Base-by-base conservation (phyloP, 768 basidiomycete species). In the Pleurotus ostreatus region DNA sequence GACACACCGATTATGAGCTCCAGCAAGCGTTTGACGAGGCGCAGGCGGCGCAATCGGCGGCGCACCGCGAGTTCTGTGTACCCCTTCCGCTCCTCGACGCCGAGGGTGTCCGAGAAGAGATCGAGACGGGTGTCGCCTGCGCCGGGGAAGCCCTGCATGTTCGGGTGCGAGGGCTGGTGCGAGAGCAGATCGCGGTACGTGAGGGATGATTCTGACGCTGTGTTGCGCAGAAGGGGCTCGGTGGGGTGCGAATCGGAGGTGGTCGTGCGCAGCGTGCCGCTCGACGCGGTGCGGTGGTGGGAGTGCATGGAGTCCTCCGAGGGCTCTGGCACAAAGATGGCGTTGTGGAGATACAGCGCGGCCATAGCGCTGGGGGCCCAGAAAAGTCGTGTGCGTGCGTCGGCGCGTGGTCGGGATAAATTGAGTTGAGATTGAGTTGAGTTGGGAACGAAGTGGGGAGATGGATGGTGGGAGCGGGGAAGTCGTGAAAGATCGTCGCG, bases 321-420 rank as follows among this genome's bases (percentile, higher is more conserved):
- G 15, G 64, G 53, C 41, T 76, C 75, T 30, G 73, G 68, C 46
- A 73, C 59, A 66, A 79, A 79, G 55, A 82, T 63, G 30, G 78
- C 72, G 62, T 82, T 78, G 68, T 85, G 84, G 49, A 84, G 75
- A 65, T 79, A 78, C 51, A 84, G 66, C 51, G 81, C 82, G 55
- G 83, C 78, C 86, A 88, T 88, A 55, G 63, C 48, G 57, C 44
- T 57, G 51, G 55, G 61, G 65, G 65, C 51, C 61, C 66, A 61
- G 41, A 49, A 48, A 60, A 56, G 57, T 59, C 56, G 55, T 61
- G 56, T 55, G 55, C 49, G 56, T 55, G 55, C 49, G 55, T 34
- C 37, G 51, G 15, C 51, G 51, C 51, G 51, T 53, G 51, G 0
- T 44, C 30, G 3, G 30, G 30, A 34, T 34, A 1, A 34, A 26